Evolutionary conservation across 768 basidiomycete genomes (phyloP).

Genomic region (Tephrocybe sp.): DNA sequence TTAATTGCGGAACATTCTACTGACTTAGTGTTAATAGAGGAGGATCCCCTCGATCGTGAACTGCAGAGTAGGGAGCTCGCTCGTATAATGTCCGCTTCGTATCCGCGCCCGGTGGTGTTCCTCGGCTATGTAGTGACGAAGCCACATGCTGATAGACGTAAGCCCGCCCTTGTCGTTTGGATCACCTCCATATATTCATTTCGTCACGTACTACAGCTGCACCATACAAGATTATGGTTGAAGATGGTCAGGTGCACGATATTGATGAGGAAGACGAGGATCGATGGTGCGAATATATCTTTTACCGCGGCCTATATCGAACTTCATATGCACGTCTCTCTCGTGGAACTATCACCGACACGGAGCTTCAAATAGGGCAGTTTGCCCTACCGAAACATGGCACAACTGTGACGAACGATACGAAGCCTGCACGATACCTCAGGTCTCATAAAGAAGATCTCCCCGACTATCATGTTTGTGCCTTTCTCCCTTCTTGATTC

Average conservation of each 20-base stretch:
- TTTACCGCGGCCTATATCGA: constrained; percentile 78
- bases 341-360: constrained; percentile 84
- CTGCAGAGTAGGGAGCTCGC: constrained; percentile 82
- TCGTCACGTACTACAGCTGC: too few relatives aligned
- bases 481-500: background rate
- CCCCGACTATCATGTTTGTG: constrained; percentile 59
- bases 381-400: constrained; percentile 73
- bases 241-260: constrained; percentile 79
- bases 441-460: constrained; percentile 68
- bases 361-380: constrained; percentile 86
- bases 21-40: constrained; percentile 55
- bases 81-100: constrained; percentile 68
- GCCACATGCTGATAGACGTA: constrained; percentile 64
- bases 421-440: constrained; percentile 62
- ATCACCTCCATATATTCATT: constrained; percentile 1
- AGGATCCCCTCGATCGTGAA: constrained; percentile 86
- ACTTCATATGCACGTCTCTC: constrained; percentile 84
- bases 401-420: constrained; percentile 52
- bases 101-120: constrained; percentile 76
- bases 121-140: constrained; percentile 80
- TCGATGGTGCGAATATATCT: constrained; percentile 90
- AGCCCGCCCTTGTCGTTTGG: constrained; percentile 24
- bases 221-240: constrained; percentile 74
- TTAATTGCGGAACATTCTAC: background rate
- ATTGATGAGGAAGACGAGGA: constrained; percentile 74